These are phyloP conservation scores for Hibiscus syriacus DNA, from an alignment of 345 rosid genomes.

Conservation along the genomic window DNA sequence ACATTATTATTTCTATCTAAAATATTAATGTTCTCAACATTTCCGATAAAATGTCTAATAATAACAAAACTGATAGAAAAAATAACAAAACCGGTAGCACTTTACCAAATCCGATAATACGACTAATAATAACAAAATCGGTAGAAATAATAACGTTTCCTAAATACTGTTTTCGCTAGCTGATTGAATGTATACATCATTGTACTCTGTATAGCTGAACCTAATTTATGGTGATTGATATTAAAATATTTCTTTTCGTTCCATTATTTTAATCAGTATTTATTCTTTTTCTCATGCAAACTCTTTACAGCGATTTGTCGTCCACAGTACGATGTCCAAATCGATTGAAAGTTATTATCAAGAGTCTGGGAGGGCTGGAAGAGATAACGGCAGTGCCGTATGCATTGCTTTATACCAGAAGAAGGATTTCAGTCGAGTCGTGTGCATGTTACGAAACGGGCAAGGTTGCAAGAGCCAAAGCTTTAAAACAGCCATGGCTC, in stretches of 20 bases:
- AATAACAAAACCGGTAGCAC: no score
- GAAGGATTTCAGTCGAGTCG: slow-evolving; percentile 89
- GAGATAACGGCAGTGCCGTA: slow-evolving; percentile 62
- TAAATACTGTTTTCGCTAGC: no score
- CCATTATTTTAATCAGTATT: neutral
- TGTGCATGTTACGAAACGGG: slow-evolving; percentile 81
- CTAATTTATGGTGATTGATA: no score
- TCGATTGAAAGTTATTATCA: slow-evolving; percentile 91
- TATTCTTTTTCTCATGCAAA: neutral
- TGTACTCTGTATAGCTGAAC: no score
- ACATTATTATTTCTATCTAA: no score
- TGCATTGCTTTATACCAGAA: slow-evolving; percentile 75
- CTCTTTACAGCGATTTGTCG: slow-evolving; percentile 58
- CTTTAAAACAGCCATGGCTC: slow-evolving; percentile 73
- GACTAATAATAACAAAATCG: no score
- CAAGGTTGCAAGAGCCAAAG: slow-evolving; percentile 53
- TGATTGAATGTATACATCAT: no score
- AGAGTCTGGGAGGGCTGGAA: slow-evolving; percentile 91
- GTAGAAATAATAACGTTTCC: no score
- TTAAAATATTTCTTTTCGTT: neutral
- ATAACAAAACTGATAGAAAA: no score
- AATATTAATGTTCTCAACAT: no score
- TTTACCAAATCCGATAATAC: no score
- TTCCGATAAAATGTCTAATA: no score
- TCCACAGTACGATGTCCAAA: slow-evolving; percentile 86